Percentiles rank a stretch among this genome's conserved stretches.
These are phyloP conservation scores for Xylaria multiplex DNA, from an alignment of 2,329 filamentous ascomycete species.

Conservation along the genomic window DNA sequence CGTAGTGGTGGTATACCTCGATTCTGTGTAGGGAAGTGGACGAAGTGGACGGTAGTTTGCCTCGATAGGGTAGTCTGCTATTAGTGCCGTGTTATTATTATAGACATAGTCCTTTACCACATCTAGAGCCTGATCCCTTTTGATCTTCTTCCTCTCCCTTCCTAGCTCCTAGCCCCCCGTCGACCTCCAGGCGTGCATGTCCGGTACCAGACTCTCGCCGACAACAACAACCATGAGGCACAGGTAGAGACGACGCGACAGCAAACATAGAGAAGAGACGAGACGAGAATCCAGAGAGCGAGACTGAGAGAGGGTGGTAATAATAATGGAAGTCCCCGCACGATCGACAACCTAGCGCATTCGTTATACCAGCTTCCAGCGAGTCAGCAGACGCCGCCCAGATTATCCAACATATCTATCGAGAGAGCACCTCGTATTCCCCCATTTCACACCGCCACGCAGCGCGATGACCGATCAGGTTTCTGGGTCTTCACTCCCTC, in stretches of 20 bases:
- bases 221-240: conserved; percentile 43
- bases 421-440: conserved; percentile 49
- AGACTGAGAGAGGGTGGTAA: conserved; percentile 37
- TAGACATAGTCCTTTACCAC: conserved; percentile 26
- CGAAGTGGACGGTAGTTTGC: too few species aligned
- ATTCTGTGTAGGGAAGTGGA: too few species aligned
- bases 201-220: conserved; percentile 40
- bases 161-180: conserved; percentile 15
- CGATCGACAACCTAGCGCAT: conserved; percentile 48
- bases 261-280: conserved; percentile 35
- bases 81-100: conserved; percentile 35
- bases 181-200: conserved; percentile 34
- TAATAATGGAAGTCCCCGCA: conserved; percentile 47
- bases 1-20: not conserved
- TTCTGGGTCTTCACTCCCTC: conserved; percentile 61
- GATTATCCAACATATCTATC: conserved; percentile 43
- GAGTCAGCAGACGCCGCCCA: conserved; percentile 46
- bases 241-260: conserved; percentile 43
- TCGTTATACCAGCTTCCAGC: conserved; percentile 43
- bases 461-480: conserved; percentile 57
- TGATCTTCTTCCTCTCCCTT: conserved; percentile 22
- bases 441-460: conserved; percentile 50
- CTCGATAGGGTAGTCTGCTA: not conserved
- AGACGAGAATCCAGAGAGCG: conserved; percentile 24
- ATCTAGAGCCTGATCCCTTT: conserved; percentile 4